phyloP scores from a whole-genome alignment of 108 stramenopile genomes.

The Seminavis robusta region DNA sequence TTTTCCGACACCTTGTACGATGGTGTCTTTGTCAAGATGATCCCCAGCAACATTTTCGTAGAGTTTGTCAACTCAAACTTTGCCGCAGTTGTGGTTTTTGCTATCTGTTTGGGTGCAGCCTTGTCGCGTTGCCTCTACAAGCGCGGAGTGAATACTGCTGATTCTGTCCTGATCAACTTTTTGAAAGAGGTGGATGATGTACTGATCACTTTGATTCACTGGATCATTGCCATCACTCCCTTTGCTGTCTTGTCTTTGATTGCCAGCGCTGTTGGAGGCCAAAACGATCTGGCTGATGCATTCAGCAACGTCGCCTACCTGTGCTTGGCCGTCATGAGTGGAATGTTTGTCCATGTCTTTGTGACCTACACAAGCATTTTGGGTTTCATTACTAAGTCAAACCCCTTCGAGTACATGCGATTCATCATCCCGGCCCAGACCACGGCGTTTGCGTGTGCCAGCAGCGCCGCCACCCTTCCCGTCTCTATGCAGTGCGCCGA shows the following conservation, averaged over 20 bases:
- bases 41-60: constrained; percentile 24
- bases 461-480: constrained; percentile 38
- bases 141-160: neutral
- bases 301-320: constrained; percentile 19
- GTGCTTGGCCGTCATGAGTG: constrained; percentile 9
- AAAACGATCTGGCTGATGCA: constrained; percentile 5
- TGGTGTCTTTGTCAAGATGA: constrained; percentile 36
- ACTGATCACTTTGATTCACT: constrained; percentile 24
- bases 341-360: constrained; percentile 9
- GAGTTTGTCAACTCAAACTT: constrained; percentile 25
- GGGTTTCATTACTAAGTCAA: constrained; percentile 7
- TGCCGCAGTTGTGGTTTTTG: constrained; percentile 31
- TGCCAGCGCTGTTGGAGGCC: constrained; percentile 20
- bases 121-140: constrained; percentile 11
- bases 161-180: constrained; percentile 2
- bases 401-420: constrained; percentile 17
- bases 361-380: constrained; percentile 23
- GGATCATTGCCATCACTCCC: constrained; percentile 26
- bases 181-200: constrained; percentile 25
- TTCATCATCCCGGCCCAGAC: constrained; percentile 14
- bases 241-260: constrained; percentile 29
- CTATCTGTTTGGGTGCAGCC: constrained; percentile 13
- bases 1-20: constrained; percentile 20
- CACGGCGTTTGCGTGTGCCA: constrained; percentile 27
- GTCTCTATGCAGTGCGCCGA: constrained; percentile 18